Percentiles rank a stretch among this genome's conserved stretches.
Evolutionary conservation across 257 asterid genomes (phyloP).

Genomic region (Ilex asprella): DNA sequence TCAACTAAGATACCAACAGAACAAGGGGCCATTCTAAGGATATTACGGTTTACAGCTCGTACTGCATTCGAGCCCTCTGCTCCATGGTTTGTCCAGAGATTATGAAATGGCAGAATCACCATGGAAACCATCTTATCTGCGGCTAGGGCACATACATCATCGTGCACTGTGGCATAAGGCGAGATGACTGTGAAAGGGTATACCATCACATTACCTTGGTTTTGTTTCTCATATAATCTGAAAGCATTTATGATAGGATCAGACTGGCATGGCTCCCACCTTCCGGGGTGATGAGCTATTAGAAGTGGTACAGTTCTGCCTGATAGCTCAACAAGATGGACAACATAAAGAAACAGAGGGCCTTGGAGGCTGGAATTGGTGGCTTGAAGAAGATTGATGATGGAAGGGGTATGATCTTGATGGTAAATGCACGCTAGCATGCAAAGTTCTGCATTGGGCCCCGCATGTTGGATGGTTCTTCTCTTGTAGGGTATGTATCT

Average conservation of each 20-base stretch:
- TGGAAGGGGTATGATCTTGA: constrained; percentile 25
- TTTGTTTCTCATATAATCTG: constrained; percentile 20
- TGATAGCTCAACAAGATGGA: constrained; percentile 32
- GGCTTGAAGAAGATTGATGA: constrained; percentile 27
- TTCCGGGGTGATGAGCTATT: constrained; percentile 13
- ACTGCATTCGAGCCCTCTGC: constrained; percentile 7
- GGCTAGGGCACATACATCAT: constrained; percentile 37
- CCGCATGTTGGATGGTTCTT: constrained; percentile 21
- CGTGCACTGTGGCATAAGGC: constrained; percentile 36
- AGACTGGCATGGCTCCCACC: constrained; percentile 8
- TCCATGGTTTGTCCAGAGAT: constrained; percentile 7
- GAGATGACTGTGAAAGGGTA: constrained; percentile 30
- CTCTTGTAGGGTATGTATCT: constrained; percentile 13
- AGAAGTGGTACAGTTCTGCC: constrained; percentile 30
- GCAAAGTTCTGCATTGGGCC: constrained; percentile 24
- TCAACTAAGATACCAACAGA: constrained; percentile 36
- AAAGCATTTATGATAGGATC: constrained; percentile 33
- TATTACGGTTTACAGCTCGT: constrained; percentile 21
- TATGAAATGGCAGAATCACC: constrained; percentile 30
- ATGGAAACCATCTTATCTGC: constrained; percentile 27
- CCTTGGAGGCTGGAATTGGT: constrained; percentile 17
- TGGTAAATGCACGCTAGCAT: constrained; percentile 29
- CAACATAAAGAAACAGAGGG: constrained; percentile 21
- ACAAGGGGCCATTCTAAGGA: constrained; percentile 31
- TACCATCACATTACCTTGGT: constrained; percentile 15